phyloP scores from a whole-genome alignment of 768 basidiomycete genomes.

The Hirschioporus abietinus region DNA sequence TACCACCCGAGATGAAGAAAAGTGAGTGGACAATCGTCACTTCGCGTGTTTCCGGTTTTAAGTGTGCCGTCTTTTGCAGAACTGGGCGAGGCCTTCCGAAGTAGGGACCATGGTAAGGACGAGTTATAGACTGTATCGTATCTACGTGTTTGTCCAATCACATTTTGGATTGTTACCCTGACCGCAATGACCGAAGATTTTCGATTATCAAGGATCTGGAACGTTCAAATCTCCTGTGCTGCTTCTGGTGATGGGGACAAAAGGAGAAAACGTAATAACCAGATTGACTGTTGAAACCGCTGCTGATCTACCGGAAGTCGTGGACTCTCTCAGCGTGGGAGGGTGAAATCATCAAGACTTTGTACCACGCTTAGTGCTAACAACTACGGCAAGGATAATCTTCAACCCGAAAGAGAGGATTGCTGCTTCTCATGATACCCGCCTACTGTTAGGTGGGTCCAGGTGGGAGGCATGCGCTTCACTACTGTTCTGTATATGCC shows the following conservation, averaged over 20 bases:
- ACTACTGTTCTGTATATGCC: no score
- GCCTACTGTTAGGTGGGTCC: no score
- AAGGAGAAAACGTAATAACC: no score
- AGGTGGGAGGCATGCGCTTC: no score
- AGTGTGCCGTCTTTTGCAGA: constrained; percentile 30
- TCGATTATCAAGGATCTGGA: neutral
- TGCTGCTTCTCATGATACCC: no score
- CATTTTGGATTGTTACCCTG: neutral
- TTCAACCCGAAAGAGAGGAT: no score
- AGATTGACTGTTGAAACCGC: no score
- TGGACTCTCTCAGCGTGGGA: no score
- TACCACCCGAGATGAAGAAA: constrained; percentile 60
- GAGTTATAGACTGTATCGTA: constrained; percentile 30
- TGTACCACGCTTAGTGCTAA: no score
- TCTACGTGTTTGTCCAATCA: neutral
- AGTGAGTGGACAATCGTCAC: constrained; percentile 51
- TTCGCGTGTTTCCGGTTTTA: neutral
- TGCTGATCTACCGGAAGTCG: no score
- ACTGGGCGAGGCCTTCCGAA: constrained; percentile 48
- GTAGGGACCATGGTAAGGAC: constrained; percentile 30
- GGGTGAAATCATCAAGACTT: no score
- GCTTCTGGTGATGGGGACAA: constrained; percentile 7
- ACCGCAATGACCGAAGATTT: neutral
- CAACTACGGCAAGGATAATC: no score
- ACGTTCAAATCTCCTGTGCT: constrained; percentile 36